These are phyloP conservation scores for Pterocarpus macrocarpus DNA, from an alignment of 306 rosid genomes.

Conservation along the genomic window DNA sequence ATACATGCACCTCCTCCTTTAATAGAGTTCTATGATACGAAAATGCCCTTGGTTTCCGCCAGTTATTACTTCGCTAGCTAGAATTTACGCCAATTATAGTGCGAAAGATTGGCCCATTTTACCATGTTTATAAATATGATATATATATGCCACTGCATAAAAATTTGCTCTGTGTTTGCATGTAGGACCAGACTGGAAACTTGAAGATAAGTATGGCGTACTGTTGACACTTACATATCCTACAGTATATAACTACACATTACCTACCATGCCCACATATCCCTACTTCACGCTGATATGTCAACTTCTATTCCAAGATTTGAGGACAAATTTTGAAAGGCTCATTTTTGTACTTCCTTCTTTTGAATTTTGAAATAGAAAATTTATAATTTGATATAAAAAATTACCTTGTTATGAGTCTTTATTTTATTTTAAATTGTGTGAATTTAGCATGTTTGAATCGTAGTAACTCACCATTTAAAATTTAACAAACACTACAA, in stretches of 20 bases:
- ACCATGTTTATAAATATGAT: too few species aligned
- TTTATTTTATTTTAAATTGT: too few species aligned
- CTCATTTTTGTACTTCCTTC: not conserved
- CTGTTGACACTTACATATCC: constrained; percentile 35
- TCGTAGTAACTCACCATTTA: too few species aligned
- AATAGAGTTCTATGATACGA: constrained; percentile 27
- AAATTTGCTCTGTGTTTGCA: not conserved
- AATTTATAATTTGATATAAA: too few species aligned
- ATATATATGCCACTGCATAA: too few species aligned
- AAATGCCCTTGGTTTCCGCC: constrained; percentile 44
- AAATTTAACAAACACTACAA: too few species aligned
- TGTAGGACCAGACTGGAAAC: constrained; percentile 28
- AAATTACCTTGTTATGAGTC: too few species aligned
- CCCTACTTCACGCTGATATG: constrained; percentile 5
- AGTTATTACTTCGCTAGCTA: not conserved
- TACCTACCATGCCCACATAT: constrained; percentile 21
- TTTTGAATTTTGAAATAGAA: too few species aligned
- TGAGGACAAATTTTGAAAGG: constrained; percentile 12
- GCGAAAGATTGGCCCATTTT: constrained; percentile 5
- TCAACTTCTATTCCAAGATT: constrained; percentile 31
- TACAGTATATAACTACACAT: constrained; percentile 30
- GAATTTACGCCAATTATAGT: not conserved
- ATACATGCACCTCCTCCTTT: constrained; percentile 48
- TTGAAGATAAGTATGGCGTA: constrained; percentile 19
- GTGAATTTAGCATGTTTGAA: too few species aligned